phyloP scores from a whole-genome alignment of 164 flowering plant species.

The Protea cynaroides region DNA sequence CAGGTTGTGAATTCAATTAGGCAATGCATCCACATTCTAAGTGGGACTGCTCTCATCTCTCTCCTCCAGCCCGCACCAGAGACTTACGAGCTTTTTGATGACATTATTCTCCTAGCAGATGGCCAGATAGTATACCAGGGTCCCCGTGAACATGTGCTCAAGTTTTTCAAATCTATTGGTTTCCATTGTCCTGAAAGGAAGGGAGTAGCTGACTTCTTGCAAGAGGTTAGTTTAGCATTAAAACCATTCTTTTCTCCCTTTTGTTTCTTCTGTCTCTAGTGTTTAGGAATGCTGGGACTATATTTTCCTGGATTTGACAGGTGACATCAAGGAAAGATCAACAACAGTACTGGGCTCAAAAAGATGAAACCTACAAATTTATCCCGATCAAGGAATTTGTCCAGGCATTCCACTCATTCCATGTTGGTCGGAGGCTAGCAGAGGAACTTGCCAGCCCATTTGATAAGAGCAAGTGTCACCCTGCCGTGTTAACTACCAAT shows the following conservation, averaged over 20 bases:
- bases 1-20: slow-evolving; percentile 13
- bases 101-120: slow-evolving; percentile 31
- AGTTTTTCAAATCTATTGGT: no score
- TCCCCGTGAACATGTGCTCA: slow-evolving; percentile 16
- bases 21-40: slow-evolving; percentile 15
- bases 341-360: slow-evolving; percentile 19
- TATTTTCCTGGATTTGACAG: neutral
- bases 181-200: no score
- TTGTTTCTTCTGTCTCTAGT: neutral
- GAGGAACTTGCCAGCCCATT: slow-evolving; percentile 25
- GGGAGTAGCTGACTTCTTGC: no score
- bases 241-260: neutral
- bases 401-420: slow-evolving; percentile 13
- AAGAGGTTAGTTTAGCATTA: slow-evolving; percentile 32
- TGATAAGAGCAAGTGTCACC: slow-evolving; percentile 43
- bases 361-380: slow-evolving; percentile 22
- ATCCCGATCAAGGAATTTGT: slow-evolving; percentile 25
- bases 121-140: slow-evolving; percentile 32
- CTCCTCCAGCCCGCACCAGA: slow-evolving; percentile 40
- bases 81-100: slow-evolving; percentile 35
- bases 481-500: slow-evolving; percentile 42
- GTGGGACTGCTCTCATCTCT: slow-evolving; percentile 21
- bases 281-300: neutral
- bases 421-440: slow-evolving; percentile 13
- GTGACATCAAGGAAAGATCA: no score